A percentile compares a stretch with the other conserved stretches of the same genome.
phyloP scores from a whole-genome alignment of 768 basidiomycete species.

The Lactifluus subvellereus region DNA sequence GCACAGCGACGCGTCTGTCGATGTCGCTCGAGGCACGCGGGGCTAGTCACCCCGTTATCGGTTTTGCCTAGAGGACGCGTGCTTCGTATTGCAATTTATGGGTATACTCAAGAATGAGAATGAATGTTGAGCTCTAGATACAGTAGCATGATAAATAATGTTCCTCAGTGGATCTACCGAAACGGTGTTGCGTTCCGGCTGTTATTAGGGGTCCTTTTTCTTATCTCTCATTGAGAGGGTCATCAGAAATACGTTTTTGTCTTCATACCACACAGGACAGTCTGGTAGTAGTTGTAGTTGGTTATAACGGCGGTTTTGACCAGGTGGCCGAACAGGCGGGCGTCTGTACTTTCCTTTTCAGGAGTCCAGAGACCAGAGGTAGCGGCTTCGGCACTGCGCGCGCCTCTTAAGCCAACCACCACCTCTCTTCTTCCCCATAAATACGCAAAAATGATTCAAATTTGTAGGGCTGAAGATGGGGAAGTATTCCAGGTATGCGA shows the following conservation, averaged over 20 bases:
- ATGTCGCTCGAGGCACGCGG: background rate
- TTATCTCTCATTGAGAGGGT: background rate
- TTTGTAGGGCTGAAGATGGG: slow-evolving; percentile 41
- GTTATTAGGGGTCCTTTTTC: background rate
- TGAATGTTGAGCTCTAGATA: background rate
- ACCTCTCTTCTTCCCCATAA: background rate
- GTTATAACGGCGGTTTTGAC: background rate
- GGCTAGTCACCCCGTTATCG: background rate
- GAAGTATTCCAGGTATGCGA: slow-evolving; percentile 32
- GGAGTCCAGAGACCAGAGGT: slow-evolving; percentile 1
- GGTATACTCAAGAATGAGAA: background rate
- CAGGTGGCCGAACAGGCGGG: background rate
- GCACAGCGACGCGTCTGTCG: background rate
- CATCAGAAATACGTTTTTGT: background rate
- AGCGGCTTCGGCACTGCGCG: slow-evolving; percentile 1
- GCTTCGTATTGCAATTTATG: background rate
- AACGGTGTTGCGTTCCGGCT: background rate
- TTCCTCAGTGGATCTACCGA: background rate
- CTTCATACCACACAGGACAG: background rate
- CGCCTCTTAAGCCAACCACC: background rate
- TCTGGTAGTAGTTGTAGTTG: background rate
- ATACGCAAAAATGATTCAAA: slow-evolving; percentile 31
- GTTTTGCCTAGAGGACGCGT: background rate
- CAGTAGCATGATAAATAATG: too few relatives aligned
- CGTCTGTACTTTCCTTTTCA: slow-evolving; percentile 17